Evolutionary conservation across 1,284 basidiomycete genomes (phyloP).

Genomic region (Pyrrhoderma noxium): DNA sequence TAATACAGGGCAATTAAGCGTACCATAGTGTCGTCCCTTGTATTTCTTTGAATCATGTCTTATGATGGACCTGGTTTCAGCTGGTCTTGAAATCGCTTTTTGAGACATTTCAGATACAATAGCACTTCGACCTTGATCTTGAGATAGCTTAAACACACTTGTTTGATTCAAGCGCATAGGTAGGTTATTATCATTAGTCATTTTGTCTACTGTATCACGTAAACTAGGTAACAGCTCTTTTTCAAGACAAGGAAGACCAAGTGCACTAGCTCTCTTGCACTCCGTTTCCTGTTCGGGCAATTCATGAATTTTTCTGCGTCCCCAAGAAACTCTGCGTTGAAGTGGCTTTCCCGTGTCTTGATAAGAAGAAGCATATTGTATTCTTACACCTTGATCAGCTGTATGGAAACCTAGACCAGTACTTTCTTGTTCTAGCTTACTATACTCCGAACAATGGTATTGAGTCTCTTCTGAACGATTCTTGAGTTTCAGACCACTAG

Average conservation of each 20-base stretch:
- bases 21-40: too few species aligned
- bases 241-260: slow-evolving; percentile 50
- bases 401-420: neutral
- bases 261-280: slow-evolving; percentile 28
- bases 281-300: neutral
- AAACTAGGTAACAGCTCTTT: slow-evolving; percentile 58
- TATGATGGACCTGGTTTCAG: too few species aligned
- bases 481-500: slow-evolving; percentile 1
- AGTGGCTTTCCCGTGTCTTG: neutral
- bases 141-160: too few species aligned
- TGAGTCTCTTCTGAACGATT: slow-evolving; percentile 8
- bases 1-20: too few species aligned
- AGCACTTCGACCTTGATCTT: too few species aligned
- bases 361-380: neutral
- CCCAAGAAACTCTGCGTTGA: slow-evolving; percentile 13
- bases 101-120: too few species aligned
- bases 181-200: slow-evolving; percentile 36
- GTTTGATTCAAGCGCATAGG: neutral
- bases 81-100: too few species aligned
- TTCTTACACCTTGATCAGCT: neutral
- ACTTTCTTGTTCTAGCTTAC: slow-evolving; percentile 1
- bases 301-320: slow-evolving; percentile 7
- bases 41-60: too few species aligned
- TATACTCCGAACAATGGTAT: neutral
- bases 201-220: slow-evolving; percentile 60